Percentiles rank a stretch among this genome's conserved stretches.
Conservation (phyloP, 768 basidiomycete genomes). For the Collybiopsis confluens region DNA sequence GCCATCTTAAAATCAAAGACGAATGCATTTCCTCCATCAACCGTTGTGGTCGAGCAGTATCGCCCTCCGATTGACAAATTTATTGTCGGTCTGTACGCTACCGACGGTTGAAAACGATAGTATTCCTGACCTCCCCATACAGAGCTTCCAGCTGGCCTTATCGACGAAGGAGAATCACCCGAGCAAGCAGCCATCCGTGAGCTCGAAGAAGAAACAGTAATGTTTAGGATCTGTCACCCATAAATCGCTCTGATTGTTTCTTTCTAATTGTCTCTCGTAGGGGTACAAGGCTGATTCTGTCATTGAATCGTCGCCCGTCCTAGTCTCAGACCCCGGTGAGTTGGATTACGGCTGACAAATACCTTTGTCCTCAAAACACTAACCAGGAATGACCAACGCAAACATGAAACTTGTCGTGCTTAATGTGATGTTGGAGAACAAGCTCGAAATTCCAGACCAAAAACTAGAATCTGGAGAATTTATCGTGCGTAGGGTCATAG, state of each 20-base stretch:
- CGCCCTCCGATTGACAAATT: constrained; percentile 80
- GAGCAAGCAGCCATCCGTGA: constrained; percentile 83
- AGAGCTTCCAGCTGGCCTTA: constrained; percentile 40
- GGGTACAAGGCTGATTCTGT: constrained; percentile 71
- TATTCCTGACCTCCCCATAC: background rate
- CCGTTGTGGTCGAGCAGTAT: constrained; percentile 88
- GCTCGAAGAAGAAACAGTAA: constrained; percentile 79
- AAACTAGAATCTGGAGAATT: constrained; percentile 85
- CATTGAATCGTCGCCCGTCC: constrained; percentile 54
- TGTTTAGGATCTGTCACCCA: background rate
- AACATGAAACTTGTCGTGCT: constrained; percentile 87
- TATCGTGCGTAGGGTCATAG: constrained; percentile 70
- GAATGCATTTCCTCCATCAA: constrained; percentile 67
- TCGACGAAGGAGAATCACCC: constrained; percentile 82
- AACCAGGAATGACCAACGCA: constrained; percentile 84
- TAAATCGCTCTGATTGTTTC: too few species aligned
- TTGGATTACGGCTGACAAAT: background rate
- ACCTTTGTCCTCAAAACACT: background rate
- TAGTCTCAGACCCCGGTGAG: constrained; percentile 72
- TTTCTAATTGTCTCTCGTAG: background rate
- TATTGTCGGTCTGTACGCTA: constrained; percentile 53
- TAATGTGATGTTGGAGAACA: constrained; percentile 59
- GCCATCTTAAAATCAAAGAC: constrained; percentile 75
- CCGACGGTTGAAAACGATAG: background rate
- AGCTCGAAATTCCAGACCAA: constrained; percentile 65